Conservation (phyloP, 495 filamentous ascomycete species). For the Hypoxylon intermedium region DNA sequence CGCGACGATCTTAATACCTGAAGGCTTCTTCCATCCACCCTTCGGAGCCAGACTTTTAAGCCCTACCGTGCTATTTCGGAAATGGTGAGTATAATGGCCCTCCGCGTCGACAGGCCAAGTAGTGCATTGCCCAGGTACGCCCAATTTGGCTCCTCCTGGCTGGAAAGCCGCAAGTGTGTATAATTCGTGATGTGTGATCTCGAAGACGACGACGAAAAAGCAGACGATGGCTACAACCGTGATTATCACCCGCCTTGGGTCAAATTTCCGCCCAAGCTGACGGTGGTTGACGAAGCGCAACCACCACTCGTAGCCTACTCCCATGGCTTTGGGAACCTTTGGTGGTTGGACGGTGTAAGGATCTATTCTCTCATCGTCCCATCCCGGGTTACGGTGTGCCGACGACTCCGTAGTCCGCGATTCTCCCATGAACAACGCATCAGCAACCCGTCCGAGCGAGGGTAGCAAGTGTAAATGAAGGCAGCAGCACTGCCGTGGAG, state of each 20-base stretch:
- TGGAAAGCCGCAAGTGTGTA: slow-evolving; percentile 28
- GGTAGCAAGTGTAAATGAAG: slow-evolving; percentile 6
- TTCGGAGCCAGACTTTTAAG: background rate
- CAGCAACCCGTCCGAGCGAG: slow-evolving; percentile 9
- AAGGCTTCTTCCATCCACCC: slow-evolving; percentile 41
- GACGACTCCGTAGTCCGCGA: slow-evolving; percentile 8
- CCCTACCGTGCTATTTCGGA: background rate
- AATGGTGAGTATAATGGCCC: background rate
- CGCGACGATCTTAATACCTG: slow-evolving; percentile 49
- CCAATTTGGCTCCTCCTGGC: background rate
- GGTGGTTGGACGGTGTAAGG: slow-evolving; percentile 7
- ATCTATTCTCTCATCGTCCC: slow-evolving; percentile 22
- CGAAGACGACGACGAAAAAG: slow-evolving; percentile 30
- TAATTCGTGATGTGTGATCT: slow-evolving; percentile 35
- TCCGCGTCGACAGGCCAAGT: slow-evolving; percentile 12
- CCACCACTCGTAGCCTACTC: slow-evolving; percentile 24
- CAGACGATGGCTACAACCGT: slow-evolving; percentile 20
- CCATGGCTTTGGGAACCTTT: slow-evolving; percentile 7
- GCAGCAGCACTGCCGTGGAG: slow-evolving; percentile 9
- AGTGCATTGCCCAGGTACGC: slow-evolving; percentile 24
- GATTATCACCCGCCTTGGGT: slow-evolving; percentile 24
- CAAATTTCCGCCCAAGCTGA: slow-evolving; percentile 25
- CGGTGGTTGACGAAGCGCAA: slow-evolving; percentile 27
- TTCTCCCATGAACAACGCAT: slow-evolving; percentile 27
- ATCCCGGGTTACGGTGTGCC: slow-evolving; percentile 16